Evolutionary conservation across 2,329 filamentous ascomycete genomes (phyloP).

Genomic region (Fusarium beomiforme): DNA sequence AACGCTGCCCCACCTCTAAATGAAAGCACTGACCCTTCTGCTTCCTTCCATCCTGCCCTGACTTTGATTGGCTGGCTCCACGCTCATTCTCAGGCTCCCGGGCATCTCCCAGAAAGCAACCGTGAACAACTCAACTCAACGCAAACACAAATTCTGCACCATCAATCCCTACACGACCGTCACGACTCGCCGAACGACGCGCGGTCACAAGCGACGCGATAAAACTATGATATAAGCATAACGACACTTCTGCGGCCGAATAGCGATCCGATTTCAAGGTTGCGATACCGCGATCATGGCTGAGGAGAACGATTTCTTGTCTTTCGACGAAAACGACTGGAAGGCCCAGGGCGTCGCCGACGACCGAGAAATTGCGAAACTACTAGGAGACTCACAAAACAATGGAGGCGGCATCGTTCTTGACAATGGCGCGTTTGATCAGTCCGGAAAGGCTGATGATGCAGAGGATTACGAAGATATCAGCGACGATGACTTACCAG

Average conservation of each 20-base stretch:
- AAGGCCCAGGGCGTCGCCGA: constrained; percentile 60
- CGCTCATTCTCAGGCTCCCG: constrained; percentile 4
- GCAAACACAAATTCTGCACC: constrained; percentile 5
- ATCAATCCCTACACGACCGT: constrained; percentile 4
- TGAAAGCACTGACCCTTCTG: constrained; percentile 9
- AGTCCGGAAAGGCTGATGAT: constrained; percentile 87
- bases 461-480: constrained; percentile 93
- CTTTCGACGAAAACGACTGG: constrained; percentile 50
- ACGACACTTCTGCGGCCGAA: constrained; percentile 32
- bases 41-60: constrained; percentile 4
- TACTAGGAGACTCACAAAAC: constrained; percentile 56
- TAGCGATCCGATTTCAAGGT: constrained; percentile 38
- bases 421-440: constrained; percentile 62
- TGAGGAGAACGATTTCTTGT: constrained; percentile 48
- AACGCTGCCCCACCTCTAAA: constrained; percentile 7
- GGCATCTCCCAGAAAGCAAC: constrained; percentile 19
- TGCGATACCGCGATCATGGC: constrained; percentile 46
- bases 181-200: constrained; percentile 3
- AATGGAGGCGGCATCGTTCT: constrained; percentile 55
- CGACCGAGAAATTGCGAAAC: constrained; percentile 57
- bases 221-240: constrained; percentile 44
- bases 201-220: background rate
- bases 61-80: constrained; percentile 30
- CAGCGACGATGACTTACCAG: constrained; percentile 88
- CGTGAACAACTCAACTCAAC: constrained; percentile 38